Percentiles rank a stretch among this genome's conserved stretches.
Evolutionary conservation across 106 monocot species (phyloP).

Genomic region (Cymbidium sinense): DNA sequence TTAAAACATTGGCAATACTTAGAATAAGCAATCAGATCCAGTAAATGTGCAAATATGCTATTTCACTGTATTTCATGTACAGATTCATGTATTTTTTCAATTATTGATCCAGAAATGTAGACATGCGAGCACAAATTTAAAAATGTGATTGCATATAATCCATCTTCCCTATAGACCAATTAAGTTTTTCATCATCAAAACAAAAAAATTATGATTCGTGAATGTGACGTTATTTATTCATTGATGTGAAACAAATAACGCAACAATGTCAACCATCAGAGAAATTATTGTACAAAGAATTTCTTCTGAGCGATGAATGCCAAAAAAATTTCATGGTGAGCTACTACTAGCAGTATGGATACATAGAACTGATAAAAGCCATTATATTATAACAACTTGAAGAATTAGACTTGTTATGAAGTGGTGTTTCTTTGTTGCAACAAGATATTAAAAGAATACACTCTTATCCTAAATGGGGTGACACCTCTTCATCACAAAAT

Average conservation of each 20-base stretch:
- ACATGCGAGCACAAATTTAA: background rate
- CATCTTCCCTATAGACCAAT: background rate
- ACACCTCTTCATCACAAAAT: slow-evolving; percentile 92
- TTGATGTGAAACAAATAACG: background rate
- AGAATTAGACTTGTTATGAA: background rate
- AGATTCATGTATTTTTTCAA: background rate
- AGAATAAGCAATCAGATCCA: background rate
- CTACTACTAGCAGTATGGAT: background rate
- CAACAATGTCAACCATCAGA: background rate
- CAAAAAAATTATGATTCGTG: background rate
- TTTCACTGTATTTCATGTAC: background rate
- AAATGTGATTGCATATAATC: background rate
- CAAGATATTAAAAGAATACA: background rate
- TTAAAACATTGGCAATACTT: background rate
- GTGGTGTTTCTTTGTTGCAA: background rate
- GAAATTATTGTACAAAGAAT: background rate
- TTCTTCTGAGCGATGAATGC: background rate
- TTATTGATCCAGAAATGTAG: background rate
- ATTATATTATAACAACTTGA: background rate
- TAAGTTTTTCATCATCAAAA: background rate
- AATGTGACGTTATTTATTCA: background rate
- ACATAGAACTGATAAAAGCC: background rate
- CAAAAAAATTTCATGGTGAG: background rate
- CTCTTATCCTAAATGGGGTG: background rate
- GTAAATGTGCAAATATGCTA: background rate